Conservation (phyloP, 345 rosid genomes). For the Microthlaspi erraticum region DNA sequence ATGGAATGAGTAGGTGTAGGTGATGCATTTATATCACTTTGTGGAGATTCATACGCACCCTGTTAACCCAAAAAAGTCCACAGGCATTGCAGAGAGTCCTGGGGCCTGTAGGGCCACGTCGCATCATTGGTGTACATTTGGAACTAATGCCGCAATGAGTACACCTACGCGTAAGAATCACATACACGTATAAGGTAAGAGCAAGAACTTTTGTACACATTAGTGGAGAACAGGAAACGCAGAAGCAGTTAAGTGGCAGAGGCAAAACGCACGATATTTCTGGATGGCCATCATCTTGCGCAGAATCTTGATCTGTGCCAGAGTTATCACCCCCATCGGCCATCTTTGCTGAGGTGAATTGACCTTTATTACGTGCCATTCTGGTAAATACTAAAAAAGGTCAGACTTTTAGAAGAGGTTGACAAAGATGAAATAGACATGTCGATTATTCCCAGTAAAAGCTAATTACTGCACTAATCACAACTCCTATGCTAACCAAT, state of each 20-base stretch:
- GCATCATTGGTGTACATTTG: constrained; percentile 96
- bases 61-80: constrained; percentile 94
- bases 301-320: constrained; percentile 65
- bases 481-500: neutral
- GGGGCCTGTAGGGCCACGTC: constrained; percentile 97
- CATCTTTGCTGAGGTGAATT: constrained; percentile 79
- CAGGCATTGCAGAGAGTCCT: constrained; percentile 99
- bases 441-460: neutral
- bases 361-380: constrained; percentile 98
- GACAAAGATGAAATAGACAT: constrained; percentile 12
- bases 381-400: constrained; percentile 48
- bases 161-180: constrained; percentile 58
- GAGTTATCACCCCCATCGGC: constrained; percentile 67
- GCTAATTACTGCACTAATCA: constrained; percentile 11
- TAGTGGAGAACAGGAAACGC: constrained; percentile 1
- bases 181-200: constrained; percentile 6
- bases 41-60: constrained; percentile 55
- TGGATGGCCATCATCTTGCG: constrained; percentile 66
- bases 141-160: constrained; percentile 89
- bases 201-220: neutral
- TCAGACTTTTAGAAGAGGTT: constrained; percentile 1
- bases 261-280: constrained; percentile 71
- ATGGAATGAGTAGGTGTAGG: neutral
- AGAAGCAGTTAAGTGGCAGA: constrained; percentile 12
- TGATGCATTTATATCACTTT: constrained; percentile 8